phyloP scores from a whole-genome alignment of 805 yeast species.

The Candida piceae region DNA sequence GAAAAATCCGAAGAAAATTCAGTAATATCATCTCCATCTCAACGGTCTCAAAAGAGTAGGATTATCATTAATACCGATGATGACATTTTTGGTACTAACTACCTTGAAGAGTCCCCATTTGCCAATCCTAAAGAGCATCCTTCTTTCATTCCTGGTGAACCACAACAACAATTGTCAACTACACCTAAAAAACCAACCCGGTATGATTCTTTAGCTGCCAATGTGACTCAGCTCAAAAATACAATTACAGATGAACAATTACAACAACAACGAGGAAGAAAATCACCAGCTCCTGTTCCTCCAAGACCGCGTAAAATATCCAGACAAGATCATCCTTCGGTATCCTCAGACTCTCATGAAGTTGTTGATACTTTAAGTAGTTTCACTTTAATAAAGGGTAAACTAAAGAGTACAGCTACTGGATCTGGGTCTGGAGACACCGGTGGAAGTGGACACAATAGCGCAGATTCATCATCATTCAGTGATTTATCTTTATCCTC shows the following conservation, averaged over 20 bases:
- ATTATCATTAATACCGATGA: neutral
- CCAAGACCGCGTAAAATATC: slow-evolving; percentile 1
- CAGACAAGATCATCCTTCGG: too few species aligned
- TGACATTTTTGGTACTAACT: neutral
- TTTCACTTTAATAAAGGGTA: slow-evolving; percentile 14
- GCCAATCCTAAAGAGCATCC: too few species aligned
- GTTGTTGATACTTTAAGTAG: slow-evolving; percentile 18
- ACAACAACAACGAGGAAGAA: neutral
- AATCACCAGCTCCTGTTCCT: neutral
- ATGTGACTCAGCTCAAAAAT: slow-evolving; percentile 11
- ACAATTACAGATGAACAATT: neutral
- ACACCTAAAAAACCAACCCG: too few species aligned
- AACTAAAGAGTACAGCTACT: slow-evolving; percentile 5
- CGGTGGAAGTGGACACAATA: neutral
- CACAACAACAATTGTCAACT: neutral
- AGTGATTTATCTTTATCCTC: slow-evolving; percentile 1
- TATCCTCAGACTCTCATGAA: too few species aligned
- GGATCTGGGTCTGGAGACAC: neutral
- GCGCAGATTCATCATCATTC: neutral
- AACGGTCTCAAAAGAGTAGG: neutral
- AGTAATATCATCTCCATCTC: slow-evolving; percentile 1
- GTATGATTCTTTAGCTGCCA: slow-evolving; percentile 20
- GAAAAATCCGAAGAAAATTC: slow-evolving; percentile 24
- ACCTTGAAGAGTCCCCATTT: neutral
- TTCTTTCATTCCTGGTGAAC: too few species aligned